These are phyloP conservation scores for Eimeria praecox DNA, from an alignment of 169 alveolate species.

Conservation along the genomic window DNA sequence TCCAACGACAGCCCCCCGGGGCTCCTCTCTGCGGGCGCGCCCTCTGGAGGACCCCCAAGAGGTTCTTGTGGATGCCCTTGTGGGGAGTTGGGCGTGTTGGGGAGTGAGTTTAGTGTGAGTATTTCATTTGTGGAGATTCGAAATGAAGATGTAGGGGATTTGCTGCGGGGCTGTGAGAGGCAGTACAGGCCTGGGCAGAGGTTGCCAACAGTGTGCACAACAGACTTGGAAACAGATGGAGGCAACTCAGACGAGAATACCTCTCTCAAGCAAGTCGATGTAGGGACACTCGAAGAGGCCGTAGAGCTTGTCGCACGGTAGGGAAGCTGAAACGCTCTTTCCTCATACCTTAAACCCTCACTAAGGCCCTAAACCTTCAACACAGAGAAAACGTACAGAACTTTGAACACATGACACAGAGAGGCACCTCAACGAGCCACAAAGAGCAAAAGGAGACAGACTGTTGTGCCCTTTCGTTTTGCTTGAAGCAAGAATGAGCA, in stretches of 20 bases:
- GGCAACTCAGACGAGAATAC: not conserved
- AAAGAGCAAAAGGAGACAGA: not conserved
- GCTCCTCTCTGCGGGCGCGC: no score
- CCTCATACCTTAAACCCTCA: not conserved
- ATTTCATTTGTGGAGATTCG: slow-evolving; percentile 63
- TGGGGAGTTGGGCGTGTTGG: not conserved
- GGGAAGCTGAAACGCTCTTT: not conserved
- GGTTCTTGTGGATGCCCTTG: not conserved
- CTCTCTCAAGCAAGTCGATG: not conserved
- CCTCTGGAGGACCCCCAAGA: not conserved
- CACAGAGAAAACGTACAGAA: not conserved
- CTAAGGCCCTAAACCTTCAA: not conserved
- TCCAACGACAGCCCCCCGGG: not conserved
- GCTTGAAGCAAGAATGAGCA: not conserved
- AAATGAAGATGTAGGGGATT: slow-evolving; percentile 47
- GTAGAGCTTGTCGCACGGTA: slow-evolving; percentile 36
- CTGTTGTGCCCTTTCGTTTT: not conserved
- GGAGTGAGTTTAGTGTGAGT: slow-evolving; percentile 56
- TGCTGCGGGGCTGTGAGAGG: slow-evolving; percentile 40
- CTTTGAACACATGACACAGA: not conserved
- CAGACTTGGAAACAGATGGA: not conserved
- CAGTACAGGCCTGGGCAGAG: slow-evolving; percentile 38
- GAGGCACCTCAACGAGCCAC: not conserved
- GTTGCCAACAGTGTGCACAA: slow-evolving; percentile 42
- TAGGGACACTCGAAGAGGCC: slow-evolving; percentile 23